Conservation (phyloP, 225 moss, liverwort and hornwort genomes). For the Rhytidiadelphus loreus region DNA sequence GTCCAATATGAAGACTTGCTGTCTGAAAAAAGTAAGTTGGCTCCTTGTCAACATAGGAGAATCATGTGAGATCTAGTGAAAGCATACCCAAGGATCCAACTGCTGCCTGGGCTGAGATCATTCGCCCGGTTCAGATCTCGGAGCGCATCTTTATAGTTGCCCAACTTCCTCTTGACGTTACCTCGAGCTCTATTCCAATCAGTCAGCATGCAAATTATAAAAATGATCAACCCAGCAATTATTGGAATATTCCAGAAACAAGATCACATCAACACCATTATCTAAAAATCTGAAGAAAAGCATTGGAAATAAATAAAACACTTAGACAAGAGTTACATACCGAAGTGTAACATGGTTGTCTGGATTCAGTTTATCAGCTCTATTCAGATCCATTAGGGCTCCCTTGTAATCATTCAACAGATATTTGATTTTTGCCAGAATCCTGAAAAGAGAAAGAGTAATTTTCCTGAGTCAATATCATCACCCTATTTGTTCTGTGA, state of each 20-base stretch:
- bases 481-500: not conserved
- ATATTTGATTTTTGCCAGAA: slow-evolving; percentile 35
- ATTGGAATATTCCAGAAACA: not conserved
- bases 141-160: slow-evolving; percentile 31
- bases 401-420: slow-evolving; percentile 37
- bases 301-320: not conserved
- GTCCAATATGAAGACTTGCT: not conserved
- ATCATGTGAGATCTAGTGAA: not conserved
- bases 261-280: not conserved
- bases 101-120: slow-evolving; percentile 24
- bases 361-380: slow-evolving; percentile 33
- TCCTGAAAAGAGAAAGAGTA: not conserved
- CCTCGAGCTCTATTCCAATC: slow-evolving; percentile 21
- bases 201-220: not conserved
- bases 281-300: not conserved
- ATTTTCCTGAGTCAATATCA: not conserved
- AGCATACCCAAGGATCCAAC: slow-evolving; percentile 45
- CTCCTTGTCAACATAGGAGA: not conserved
- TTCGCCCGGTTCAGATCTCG: slow-evolving; percentile 28
- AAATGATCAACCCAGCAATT: not conserved
- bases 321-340: not conserved
- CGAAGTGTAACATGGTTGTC: slow-evolving; percentile 34
- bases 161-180: slow-evolving; percentile 32
- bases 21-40: not conserved
- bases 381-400: slow-evolving; percentile 29